These are phyloP conservation scores for Solanum virginianum DNA, from an alignment of 257 asterid genomes.

Conservation along the genomic window DNA sequence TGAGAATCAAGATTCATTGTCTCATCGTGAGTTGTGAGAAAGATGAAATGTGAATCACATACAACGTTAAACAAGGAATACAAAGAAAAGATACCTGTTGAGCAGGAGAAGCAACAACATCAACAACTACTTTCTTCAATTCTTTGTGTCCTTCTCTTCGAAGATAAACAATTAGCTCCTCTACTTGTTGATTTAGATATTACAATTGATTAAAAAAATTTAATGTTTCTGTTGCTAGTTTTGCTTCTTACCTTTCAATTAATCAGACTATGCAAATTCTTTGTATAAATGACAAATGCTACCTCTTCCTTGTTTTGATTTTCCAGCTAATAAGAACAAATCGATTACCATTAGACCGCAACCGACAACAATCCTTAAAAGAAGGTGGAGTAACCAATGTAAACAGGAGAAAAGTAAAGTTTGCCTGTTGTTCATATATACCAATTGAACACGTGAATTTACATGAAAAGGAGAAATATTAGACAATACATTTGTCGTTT, in stretches of 20 bases:
- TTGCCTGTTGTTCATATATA: not conserved
- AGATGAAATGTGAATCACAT: too few species aligned
- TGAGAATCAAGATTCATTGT: too few species aligned
- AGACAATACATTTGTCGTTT: not conserved
- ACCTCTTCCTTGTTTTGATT: not conserved
- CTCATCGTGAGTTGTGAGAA: too few species aligned
- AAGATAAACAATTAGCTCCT: not conserved
- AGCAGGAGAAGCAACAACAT: too few species aligned
- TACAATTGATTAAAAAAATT: not conserved
- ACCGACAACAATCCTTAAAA: not conserved
- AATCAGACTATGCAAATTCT: not conserved
- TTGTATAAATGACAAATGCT: not conserved
- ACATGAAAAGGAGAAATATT: not conserved
- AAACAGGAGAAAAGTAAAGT: not conserved
- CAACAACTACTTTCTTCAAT: not conserved
- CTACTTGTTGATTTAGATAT: not conserved
- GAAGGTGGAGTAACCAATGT: not conserved
- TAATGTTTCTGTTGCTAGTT: not conserved
- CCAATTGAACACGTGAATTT: not conserved
- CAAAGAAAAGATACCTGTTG: too few species aligned
- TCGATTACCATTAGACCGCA: not conserved
- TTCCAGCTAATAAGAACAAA: not conserved
- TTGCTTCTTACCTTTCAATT: not conserved
- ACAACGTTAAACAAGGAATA: too few species aligned
- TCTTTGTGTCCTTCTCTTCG: not conserved